phyloP scores from a whole-genome alignment of 2,329 filamentous ascomycete genomes.

The Exophiala bonariae region DNA sequence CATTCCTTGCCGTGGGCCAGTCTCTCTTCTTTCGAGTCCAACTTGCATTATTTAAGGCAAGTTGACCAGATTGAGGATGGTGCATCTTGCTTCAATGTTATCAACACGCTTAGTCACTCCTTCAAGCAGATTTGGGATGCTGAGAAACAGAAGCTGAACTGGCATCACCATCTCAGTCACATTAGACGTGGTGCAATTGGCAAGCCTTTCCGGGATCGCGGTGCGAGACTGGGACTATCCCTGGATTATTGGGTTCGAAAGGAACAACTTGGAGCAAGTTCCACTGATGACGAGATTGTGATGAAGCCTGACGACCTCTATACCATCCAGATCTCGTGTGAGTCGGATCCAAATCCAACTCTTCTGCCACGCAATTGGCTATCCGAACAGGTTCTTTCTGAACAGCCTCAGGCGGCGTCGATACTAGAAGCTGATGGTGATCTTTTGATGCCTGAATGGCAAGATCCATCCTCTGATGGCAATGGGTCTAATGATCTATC shows the following conservation, averaged over 20 bases:
- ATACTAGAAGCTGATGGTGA: conserved; percentile 41
- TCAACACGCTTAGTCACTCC: conserved; percentile 44
- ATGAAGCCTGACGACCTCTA: conserved; percentile 32
- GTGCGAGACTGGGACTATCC: conserved; percentile 39
- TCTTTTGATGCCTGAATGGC: conserved; percentile 36
- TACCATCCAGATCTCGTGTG: conserved; percentile 43
- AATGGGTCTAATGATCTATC: conserved; percentile 4
- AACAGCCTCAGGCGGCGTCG: conserved; percentile 27
- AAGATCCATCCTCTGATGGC: conserved; percentile 13
- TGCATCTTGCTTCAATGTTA: conserved; percentile 47
- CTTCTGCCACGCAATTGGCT: conserved; percentile 47
- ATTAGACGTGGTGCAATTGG: conserved; percentile 43
- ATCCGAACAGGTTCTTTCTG: conserved; percentile 35
- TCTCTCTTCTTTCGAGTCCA: conserved; percentile 41
- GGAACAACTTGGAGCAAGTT: conserved; percentile 29
- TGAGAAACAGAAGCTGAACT: conserved; percentile 36
- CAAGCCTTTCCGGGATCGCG: conserved; percentile 42
- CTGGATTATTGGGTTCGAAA: conserved; percentile 41
- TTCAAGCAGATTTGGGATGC: conserved; percentile 45
- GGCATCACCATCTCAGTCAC: conserved; percentile 36
- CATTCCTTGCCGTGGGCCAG: conserved; percentile 30
- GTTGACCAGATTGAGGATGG: conserved; percentile 44
- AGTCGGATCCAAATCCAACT: conserved; percentile 45
- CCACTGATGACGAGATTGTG: conserved; percentile 21
- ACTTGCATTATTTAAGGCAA: conserved; percentile 40